phyloP scores from a whole-genome alignment of 257 asterid species.

The Ilex aquifolium region DNA sequence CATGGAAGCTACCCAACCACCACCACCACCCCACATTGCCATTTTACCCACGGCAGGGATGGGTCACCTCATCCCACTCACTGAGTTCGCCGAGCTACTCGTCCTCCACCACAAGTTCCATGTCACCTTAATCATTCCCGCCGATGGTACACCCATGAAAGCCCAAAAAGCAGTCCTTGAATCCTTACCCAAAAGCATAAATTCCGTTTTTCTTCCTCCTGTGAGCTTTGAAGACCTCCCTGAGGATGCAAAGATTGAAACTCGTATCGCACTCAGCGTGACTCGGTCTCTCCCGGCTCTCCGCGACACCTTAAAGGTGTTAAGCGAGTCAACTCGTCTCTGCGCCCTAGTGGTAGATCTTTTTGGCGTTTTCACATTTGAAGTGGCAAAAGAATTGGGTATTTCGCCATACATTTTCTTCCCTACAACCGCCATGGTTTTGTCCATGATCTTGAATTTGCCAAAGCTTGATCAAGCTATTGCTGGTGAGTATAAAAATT shows the following conservation, averaged over 20 bases:
- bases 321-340: background rate
- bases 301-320: background rate
- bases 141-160: slow-evolving; percentile 5
- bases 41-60: slow-evolving; percentile 25
- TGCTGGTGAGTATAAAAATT: slow-evolving; percentile 7
- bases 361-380: slow-evolving; percentile 18
- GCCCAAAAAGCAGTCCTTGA: slow-evolving; percentile 13
- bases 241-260: background rate
- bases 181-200: slow-evolving; percentile 2
- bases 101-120: slow-evolving; percentile 11
- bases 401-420: slow-evolving; percentile 19
- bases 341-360: slow-evolving; percentile 26
- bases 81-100: slow-evolving; percentile 24
- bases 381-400: slow-evolving; percentile 18
- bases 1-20: slow-evolving; percentile 11
- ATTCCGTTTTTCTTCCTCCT: slow-evolving; percentile 9
- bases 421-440: slow-evolving; percentile 11
- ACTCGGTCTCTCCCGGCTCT: slow-evolving; percentile 13
- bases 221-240: slow-evolving; percentile 10
- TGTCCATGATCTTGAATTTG: slow-evolving; percentile 13
- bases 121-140: slow-evolving; percentile 22
- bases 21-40: slow-evolving; percentile 13
- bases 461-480: slow-evolving; percentile 6
- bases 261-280: slow-evolving; percentile 9
- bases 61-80: slow-evolving; percentile 30